Conservation (phyloP, 176 grass and related monocot species). For the Cenchrus americanus region DNA sequence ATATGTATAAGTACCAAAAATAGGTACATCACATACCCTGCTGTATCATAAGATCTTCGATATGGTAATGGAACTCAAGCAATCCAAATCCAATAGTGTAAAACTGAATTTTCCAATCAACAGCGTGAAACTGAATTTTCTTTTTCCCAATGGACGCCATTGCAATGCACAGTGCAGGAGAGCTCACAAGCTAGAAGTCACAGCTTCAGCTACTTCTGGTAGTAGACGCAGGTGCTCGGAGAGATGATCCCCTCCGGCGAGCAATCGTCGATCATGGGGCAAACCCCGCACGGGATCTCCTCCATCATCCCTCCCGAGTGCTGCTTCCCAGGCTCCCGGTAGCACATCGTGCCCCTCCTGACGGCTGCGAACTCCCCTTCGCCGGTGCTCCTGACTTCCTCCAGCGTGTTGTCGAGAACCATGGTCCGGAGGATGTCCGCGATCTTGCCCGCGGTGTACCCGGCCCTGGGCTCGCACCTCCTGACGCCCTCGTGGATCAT, state of each 20-base stretch:
- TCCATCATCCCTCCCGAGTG: slow-evolving; percentile 49
- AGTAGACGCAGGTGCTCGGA: slow-evolving; percentile 62
- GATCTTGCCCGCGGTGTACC: slow-evolving; percentile 39
- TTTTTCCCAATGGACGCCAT: background rate
- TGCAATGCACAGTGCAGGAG: background rate
- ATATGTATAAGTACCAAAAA: background rate
- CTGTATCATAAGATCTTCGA: background rate
- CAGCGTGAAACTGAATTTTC: background rate
- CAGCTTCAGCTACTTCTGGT: slow-evolving; percentile 65
- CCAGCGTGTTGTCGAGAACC: slow-evolving; percentile 63
- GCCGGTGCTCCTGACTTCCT: slow-evolving; percentile 68
- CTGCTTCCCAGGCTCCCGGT: slow-evolving; percentile 22
- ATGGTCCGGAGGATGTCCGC: slow-evolving; percentile 55
- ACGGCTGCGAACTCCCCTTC: slow-evolving; percentile 48
- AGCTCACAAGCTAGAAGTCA: slow-evolving; percentile 61
- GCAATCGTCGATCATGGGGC: slow-evolving; percentile 68
- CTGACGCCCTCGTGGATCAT: slow-evolving; percentile 45
- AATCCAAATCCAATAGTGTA: background rate
- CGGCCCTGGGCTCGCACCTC: slow-evolving; percentile 13
- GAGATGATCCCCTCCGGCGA: slow-evolving; percentile 66
- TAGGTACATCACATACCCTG: background rate
- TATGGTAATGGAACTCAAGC: background rate
- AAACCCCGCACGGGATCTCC: slow-evolving; percentile 66
- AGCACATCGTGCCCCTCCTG: slow-evolving; percentile 48
- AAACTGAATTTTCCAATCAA: background rate